These are phyloP conservation scores for Iris macrosiphon DNA, from an alignment of 106 monocot species.

Conservation along the genomic window DNA sequence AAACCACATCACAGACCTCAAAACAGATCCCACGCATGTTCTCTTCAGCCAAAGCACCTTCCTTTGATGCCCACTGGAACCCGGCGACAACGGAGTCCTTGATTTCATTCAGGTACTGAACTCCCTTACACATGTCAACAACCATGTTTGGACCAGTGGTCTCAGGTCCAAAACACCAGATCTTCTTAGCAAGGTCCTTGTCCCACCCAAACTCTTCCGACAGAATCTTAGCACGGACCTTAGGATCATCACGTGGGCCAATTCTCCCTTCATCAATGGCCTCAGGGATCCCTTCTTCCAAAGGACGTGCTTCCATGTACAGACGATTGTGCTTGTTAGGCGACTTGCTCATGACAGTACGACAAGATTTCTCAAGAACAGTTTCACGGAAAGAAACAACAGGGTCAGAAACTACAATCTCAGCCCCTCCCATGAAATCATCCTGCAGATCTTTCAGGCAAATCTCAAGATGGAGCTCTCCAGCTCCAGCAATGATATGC, in stretches of 20 bases:
- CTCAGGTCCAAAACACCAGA: slow-evolving; percentile 49
- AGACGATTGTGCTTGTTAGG: slow-evolving; percentile 30
- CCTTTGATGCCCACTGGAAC: no score
- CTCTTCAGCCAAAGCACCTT: slow-evolving; percentile 39
- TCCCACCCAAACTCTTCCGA: slow-evolving; percentile 45
- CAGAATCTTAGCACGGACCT: slow-evolving; percentile 24
- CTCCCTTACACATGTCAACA: slow-evolving; percentile 47
- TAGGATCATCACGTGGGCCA: slow-evolving; percentile 37
- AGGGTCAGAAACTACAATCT: slow-evolving; percentile 16
- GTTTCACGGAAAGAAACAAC: slow-evolving; percentile 30
- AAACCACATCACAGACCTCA: slow-evolving; percentile 39
- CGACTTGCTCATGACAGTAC: slow-evolving; percentile 30
- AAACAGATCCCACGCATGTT: slow-evolving; percentile 50
- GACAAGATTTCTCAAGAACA: slow-evolving; percentile 17
- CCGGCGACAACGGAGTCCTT: slow-evolving; percentile 48
- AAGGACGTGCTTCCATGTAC: slow-evolving; percentile 32
- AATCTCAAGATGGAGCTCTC: slow-evolving; percentile 28
- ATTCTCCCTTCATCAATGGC: slow-evolving; percentile 40
- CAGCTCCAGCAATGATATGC: slow-evolving; percentile 28
- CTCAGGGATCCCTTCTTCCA: slow-evolving; percentile 30
- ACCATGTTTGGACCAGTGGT: slow-evolving; percentile 44
- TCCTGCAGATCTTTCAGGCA: slow-evolving; percentile 28
- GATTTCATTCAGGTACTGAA: slow-evolving; percentile 44
- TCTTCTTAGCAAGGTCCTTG: slow-evolving; percentile 45
- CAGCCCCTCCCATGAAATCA: slow-evolving; percentile 30